These are phyloP conservation scores for Penicillium brasilianum DNA, from an alignment of 2,329 filamentous ascomycete species.

Conservation along the genomic window DNA sequence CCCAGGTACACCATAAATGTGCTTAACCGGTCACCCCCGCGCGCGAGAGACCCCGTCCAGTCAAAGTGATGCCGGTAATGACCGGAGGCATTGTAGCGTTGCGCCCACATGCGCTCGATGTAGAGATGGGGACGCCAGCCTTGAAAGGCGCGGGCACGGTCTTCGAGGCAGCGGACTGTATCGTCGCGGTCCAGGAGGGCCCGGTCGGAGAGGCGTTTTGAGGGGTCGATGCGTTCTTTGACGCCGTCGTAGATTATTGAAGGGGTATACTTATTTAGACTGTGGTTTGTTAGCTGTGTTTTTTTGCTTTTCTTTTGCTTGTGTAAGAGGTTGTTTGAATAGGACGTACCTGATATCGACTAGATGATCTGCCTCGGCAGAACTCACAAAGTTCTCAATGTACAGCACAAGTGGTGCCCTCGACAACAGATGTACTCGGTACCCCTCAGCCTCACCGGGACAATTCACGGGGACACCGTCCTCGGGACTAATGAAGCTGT, in stretches of 20 bases:
- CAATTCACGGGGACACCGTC: constrained; percentile 38
- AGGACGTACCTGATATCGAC: constrained; percentile 56
- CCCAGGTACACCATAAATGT: constrained; percentile 68
- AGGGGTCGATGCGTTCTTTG: constrained; percentile 53
- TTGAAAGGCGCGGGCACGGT: constrained; percentile 63
- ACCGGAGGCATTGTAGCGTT: constrained; percentile 62
- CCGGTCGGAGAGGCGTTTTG: constrained; percentile 59
- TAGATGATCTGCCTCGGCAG: constrained; percentile 56
- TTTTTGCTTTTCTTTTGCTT: not conserved
- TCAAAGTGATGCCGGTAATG: constrained; percentile 67
- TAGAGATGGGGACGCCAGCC: constrained; percentile 64
- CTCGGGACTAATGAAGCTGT: constrained; percentile 42
- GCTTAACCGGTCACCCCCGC: constrained; percentile 53
- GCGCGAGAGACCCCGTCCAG: constrained; percentile 54
- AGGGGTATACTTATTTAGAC: constrained; percentile 56
- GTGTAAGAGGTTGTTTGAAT: not conserved
- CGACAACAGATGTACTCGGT: constrained; percentile 56
- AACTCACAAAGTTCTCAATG: constrained; percentile 60
- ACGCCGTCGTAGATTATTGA: constrained; percentile 60
- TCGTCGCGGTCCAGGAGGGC: constrained; percentile 54
- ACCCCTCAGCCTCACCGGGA: constrained; percentile 31
- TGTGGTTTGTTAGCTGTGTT: constrained; percentile 2
- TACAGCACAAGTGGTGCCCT: constrained; percentile 63
- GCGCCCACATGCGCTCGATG: constrained; percentile 65
- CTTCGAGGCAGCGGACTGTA: constrained; percentile 63